Evolutionary conservation across 306 rosid species (phyloP), one percentile per base, ranked within the genome.

Genomic region (Alnus rubra): DNA sequence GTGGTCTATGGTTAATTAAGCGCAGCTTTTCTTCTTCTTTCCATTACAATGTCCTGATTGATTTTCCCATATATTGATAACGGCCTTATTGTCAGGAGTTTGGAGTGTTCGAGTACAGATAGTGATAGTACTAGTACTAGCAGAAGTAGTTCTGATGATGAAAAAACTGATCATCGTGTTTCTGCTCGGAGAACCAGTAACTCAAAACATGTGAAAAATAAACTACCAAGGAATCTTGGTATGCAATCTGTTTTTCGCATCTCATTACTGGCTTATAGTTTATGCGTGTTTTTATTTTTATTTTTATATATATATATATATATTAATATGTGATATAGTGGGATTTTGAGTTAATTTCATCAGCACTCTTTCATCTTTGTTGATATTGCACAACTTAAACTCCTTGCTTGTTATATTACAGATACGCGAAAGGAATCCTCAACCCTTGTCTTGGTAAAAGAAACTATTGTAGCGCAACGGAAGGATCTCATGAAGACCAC

Each of bases 91-190:
- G 77, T 79, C 82, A 81, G 96, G 85, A 91, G 93, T 78, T 91
- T 77, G 1, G 94, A 84, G 44, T 85, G 85, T 88, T 90, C 90
- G 74, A 86, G 92, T 87, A 59, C 88, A 9, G 91, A 88, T 64
- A 91, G 91, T 76, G 88, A 86, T 77, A 89, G 88, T 87, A 56
- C 76, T 63, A 82, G 85, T 76, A 71, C 85, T 76, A 84, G 91
- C 76, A 72, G 71, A 67, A 87, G 94, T 80, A 84, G 91, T 87
- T 89, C 94, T 76, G 93, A 83, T 68, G 86, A 84, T 77, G 84
- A 80, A 77, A 88, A 83, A 84, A 81, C 73, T 76, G 74, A 54
- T 76, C 85, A 23, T 70, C 82, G 4, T 70, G 69, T 64, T 79
- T 71, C 92, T 75, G 80, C 72, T 69, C 89, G 7, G 39, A 88